A percentile compares a stretch with the other conserved stretches of the same genome.
phyloP scores from a whole-genome alignment of 1,284 basidiomycete species.

The Cutaneotrichosporon cutaneum region DNA sequence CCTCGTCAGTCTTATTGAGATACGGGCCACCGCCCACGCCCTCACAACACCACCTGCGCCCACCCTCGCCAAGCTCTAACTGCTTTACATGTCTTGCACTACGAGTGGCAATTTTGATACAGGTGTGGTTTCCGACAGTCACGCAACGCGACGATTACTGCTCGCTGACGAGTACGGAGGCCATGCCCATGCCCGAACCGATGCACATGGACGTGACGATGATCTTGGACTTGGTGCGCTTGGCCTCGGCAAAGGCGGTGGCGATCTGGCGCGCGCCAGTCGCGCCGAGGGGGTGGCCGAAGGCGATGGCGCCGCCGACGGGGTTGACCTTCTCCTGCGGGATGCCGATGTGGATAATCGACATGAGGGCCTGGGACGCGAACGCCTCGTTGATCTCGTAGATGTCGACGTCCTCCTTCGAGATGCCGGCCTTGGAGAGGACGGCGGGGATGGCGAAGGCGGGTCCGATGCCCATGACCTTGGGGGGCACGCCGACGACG shows the following conservation, averaged over 20 bases:
- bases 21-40: no score
- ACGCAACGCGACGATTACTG: conserved; percentile 22
- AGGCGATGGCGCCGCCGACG: conserved; percentile 73
- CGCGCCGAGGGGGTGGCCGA: conserved; percentile 53
- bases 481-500: conserved; percentile 77
- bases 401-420: conserved; percentile 78
- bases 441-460: conserved; percentile 86
- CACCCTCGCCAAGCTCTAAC: no score
- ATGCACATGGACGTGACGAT: conserved; percentile 80
- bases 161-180: conserved; percentile 55
- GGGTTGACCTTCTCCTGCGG: conserved; percentile 81
- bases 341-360: conserved; percentile 68
- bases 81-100: no score
- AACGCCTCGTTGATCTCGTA: conserved; percentile 91
- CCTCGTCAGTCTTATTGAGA: no score
- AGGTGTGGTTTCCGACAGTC: no score
- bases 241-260: conserved; percentile 78
- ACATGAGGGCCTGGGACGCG: conserved; percentile 82
- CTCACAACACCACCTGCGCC: no score
- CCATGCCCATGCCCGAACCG: conserved; percentile 76
- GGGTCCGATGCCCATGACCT: conserved; percentile 87
- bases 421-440: conserved; percentile 70
- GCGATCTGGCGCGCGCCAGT: conserved; percentile 81
- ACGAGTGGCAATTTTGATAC: no score
- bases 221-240: conserved; percentile 70